phyloP scores from a whole-genome alignment of 2,329 filamentous ascomycete genomes.

The Chaetomiaceae sp. region DNA sequence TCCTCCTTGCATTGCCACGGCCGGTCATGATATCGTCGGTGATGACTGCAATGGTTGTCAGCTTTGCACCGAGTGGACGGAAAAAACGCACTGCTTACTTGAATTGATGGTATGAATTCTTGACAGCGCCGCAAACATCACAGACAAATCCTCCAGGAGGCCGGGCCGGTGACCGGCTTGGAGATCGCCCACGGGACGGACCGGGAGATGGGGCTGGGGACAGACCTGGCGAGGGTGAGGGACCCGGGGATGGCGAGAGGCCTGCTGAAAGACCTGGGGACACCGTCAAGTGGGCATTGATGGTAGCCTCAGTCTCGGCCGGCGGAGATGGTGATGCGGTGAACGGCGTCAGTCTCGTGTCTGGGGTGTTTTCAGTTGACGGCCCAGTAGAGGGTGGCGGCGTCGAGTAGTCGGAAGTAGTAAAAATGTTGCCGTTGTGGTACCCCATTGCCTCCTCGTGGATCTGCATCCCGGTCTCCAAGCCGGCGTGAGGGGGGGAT shows the following conservation, averaged over 20 bases:
- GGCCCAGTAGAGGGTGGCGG: constrained; percentile 39
- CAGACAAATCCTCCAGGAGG: constrained; percentile 35
- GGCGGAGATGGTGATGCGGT: constrained; percentile 28
- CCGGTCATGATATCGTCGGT: constrained; percentile 58
- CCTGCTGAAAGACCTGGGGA: neutral
- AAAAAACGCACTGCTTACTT: constrained; percentile 40
- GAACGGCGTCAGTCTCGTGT: constrained; percentile 38
- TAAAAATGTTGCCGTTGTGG: constrained; percentile 12
- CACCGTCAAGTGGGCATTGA: constrained; percentile 5
- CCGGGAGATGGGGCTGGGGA: constrained; percentile 3
- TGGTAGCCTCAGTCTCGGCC: constrained; percentile 15
- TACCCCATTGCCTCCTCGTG: constrained; percentile 11
- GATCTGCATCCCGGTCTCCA: constrained; percentile 14
- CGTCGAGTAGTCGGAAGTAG: constrained; percentile 41
- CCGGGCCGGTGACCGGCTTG: constrained; percentile 26
- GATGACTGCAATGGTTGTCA: constrained; percentile 42
- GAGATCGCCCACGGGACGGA: constrained; percentile 11
- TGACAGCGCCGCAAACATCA: constrained; percentile 43
- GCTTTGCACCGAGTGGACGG: neutral
- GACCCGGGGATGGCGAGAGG: constrained; percentile 14
- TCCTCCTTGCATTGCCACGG: constrained; percentile 42
- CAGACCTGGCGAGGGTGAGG: constrained; percentile 13
- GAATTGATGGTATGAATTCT: constrained; percentile 55
- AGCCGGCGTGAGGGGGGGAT: constrained; percentile 7
- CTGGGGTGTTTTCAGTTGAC: constrained; percentile 44